Percentiles rank a stretch among this genome's conserved stretches.
Conservation (phyloP, 306 rosid genomes). For the Sindora glabra region DNA sequence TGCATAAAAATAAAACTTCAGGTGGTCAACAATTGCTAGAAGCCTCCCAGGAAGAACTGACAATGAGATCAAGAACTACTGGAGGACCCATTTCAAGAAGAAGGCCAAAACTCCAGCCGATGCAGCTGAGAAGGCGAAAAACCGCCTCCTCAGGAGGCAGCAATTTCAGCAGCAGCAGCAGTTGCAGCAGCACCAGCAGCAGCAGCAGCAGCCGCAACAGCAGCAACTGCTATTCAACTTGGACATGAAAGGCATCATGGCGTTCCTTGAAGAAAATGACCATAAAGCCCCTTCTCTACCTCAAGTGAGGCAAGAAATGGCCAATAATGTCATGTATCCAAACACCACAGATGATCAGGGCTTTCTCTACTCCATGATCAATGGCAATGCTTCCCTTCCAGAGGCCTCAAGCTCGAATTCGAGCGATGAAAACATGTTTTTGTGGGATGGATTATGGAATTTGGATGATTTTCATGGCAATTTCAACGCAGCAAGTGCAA, state of each 20-base stretch:
- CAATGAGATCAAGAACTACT: slow-evolving; percentile 84
- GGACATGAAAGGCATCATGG: slow-evolving; percentile 53
- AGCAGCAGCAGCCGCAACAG: slow-evolving; percentile 23
- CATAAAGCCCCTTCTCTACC: slow-evolving; percentile 22
- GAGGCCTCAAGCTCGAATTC: slow-evolving; percentile 33
- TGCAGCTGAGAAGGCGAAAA: slow-evolving; percentile 43
- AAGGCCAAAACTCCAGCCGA: slow-evolving; percentile 43
- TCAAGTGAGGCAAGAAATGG: slow-evolving; percentile 38
- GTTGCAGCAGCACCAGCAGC: slow-evolving; percentile 29
- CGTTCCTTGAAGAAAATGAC: slow-evolving; percentile 48
- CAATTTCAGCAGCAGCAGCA: slow-evolving; percentile 57
- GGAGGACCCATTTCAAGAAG: slow-evolving; percentile 94
- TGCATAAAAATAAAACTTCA: slow-evolving; percentile 5
- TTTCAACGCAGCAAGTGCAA: slow-evolving; percentile 32
- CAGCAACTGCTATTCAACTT: slow-evolving; percentile 35
- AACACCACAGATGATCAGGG: slow-evolving; percentile 41
- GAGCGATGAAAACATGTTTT: slow-evolving; percentile 39
- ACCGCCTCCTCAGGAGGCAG: slow-evolving; percentile 51
- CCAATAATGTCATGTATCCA: slow-evolving; percentile 15
- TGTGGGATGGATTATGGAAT: slow-evolving; percentile 75
- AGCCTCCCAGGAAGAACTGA: slow-evolving; percentile 95
- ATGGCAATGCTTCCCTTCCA: slow-evolving; percentile 25
- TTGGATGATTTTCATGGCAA: slow-evolving; percentile 58
- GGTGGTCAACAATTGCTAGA: slow-evolving; percentile 97
- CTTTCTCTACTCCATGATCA: slow-evolving; percentile 33